These are phyloP conservation scores for Colletotrichum agaves DNA, from an alignment of 2,329 filamentous ascomycete genomes.

Conservation along the genomic window DNA sequence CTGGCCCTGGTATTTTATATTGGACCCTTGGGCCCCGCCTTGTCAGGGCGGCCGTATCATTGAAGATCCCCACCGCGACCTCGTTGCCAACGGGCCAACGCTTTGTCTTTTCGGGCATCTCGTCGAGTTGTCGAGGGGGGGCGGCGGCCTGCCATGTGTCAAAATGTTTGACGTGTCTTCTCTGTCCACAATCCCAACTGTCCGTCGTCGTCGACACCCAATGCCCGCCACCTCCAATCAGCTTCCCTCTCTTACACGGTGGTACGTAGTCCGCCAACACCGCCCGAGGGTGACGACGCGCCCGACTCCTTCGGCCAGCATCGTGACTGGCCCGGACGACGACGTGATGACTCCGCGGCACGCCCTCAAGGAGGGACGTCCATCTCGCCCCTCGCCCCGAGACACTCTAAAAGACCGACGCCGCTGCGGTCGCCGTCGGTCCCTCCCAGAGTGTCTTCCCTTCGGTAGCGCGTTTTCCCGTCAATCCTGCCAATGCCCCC, in stretches of 20 bases:
- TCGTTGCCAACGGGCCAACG: conserved; percentile 13
- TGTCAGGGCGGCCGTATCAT: conserved; percentile 20
- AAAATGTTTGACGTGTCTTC: conserved; percentile 32
- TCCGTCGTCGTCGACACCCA: conserved; percentile 17
- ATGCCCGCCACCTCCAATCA: conserved; percentile 31
- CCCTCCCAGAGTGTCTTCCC: conserved; percentile 28
- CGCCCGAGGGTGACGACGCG: conserved; percentile 26
- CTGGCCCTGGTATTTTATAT: conserved; percentile 24
- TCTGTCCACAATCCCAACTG: conserved; percentile 2
- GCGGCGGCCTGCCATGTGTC: conserved; percentile 17
- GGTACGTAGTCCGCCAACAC: conserved; percentile 38
- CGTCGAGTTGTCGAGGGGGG: conserved; percentile 14
- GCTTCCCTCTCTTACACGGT: conserved; percentile 35
- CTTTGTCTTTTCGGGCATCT: neutral
- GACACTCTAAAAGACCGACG: conserved; percentile 31
- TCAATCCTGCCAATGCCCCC: conserved; percentile 22
- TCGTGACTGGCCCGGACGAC: conserved; percentile 14
- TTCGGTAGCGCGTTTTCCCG: conserved; percentile 32
- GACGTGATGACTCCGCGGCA: conserved; percentile 11
- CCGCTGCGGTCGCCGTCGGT: conserved; percentile 27
- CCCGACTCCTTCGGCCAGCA: conserved; percentile 27
- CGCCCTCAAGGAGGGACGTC: conserved; percentile 35
- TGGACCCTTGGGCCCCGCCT: conserved; percentile 32
- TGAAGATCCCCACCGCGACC: conserved; percentile 13
- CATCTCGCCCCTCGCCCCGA: conserved; percentile 14